Base-by-base conservation (phyloP, 805 yeast species). In the Zygotorulaspora chibaensis region DNA sequence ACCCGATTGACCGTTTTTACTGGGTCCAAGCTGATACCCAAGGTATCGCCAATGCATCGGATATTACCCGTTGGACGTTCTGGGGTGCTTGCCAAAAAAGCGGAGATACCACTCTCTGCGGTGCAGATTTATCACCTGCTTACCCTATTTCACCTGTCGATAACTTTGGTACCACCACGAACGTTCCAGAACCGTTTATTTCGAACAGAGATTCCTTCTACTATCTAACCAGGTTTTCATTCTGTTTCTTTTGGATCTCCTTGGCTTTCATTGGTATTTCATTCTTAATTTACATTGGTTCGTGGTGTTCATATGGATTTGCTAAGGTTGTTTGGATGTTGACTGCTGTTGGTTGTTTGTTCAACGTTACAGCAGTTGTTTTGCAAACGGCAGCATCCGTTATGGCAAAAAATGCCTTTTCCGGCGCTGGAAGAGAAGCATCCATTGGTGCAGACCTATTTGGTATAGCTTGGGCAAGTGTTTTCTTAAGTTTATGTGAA, bases 351-450 rank as follows among this genome's bases (percentile, higher is more conserved):
- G 87, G 79, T 27, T 63, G 77, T 38, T 45, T 84, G 41, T 77
- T 80, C 62, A 67, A 71, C 48, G 69, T 78, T 31, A 82, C 83
- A 40, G 87, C 84, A 44, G 83, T 84, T 37, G 70, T 86, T 10
- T 70, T 83, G 60, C 77, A 80, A 63, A 87, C 96, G 28, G 93
- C 95, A 2, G 85, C 78, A 36, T 66, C 76, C 50, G 95, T 84
- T n/a, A 61, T 85, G 70, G 93, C 87, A 38, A 82, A 74, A 62
- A 73, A 80, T 57, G 83, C 84, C 23, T 90, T 90, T 76, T 59
- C 65, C 33, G 62, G 69, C 48, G 76, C 65, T 25, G 74, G 69
- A 35, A 59, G 71, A 51, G 47, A 53, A 12, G 73, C 81, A 35
- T 69, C 73, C 44, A 52, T 84, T 47, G 87, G 88, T 50, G 72